phyloP scores from a whole-genome alignment of 345 rosid species.

The Ceriops decandra region DNA sequence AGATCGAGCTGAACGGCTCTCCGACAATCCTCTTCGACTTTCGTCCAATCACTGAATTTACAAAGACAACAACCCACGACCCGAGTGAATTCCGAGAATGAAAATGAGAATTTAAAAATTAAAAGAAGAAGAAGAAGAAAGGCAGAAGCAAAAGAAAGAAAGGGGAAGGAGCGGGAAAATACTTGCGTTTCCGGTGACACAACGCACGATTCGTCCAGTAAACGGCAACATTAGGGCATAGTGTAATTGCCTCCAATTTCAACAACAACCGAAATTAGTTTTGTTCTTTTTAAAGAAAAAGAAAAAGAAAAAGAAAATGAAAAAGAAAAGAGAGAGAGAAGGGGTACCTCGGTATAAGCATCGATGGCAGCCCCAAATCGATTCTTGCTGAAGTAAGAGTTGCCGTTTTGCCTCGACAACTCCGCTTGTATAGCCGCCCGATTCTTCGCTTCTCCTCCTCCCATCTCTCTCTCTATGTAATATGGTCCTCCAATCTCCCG shows the following conservation, averaged over 20 bases:
- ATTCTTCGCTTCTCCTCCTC: constrained; percentile 25
- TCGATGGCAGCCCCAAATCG: constrained; percentile 92
- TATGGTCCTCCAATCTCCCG: too few species aligned
- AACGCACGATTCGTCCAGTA: constrained; percentile 95
- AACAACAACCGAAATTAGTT: not conserved
- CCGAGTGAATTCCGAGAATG: not conserved
- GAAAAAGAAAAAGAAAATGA: too few species aligned
- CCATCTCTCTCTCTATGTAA: constrained; percentile 26
- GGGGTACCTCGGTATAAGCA: constrained; percentile 77
- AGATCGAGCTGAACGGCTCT: constrained; percentile 65
- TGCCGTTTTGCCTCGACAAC: constrained; percentile 55
- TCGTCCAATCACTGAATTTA: constrained; percentile 67
- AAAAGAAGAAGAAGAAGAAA: not conserved
- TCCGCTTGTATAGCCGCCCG: constrained; percentile 68
- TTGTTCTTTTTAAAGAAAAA: too few species aligned
- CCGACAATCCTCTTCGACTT: constrained; percentile 78
- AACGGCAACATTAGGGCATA: constrained; percentile 76
- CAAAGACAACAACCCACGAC: not conserved
- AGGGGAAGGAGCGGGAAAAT: constrained; percentile 29
- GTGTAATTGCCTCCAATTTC: constrained; percentile 60
- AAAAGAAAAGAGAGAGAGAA: too few species aligned
- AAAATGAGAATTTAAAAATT: not conserved
- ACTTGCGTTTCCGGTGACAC: constrained; percentile 85
- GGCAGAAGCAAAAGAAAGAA: not conserved
- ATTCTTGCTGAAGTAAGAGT: constrained; percentile 49